Evolutionary conservation across 805 yeast genomes (phyloP), one percentile per base, ranked within the genome.

Genomic region (Cyberlindnera samutprakarnensis): DNA sequence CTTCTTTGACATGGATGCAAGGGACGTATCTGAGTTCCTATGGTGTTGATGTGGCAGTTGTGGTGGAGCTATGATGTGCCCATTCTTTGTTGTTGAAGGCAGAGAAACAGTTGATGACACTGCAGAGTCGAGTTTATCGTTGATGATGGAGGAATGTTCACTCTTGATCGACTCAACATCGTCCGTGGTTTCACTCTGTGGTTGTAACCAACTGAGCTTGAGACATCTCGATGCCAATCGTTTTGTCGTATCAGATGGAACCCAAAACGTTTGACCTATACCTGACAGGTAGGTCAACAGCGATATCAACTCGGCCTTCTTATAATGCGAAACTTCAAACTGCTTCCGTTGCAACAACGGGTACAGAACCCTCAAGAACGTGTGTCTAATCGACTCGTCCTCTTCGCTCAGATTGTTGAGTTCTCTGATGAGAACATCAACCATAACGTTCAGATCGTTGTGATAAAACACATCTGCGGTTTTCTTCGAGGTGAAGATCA

Each of bases 371-470:
- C 92, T 66, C 25, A 88, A 57, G 46, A 80, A 86, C 9, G 86
- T 74, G 47, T 78, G 78, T 33, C 83, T 72, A 25, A 77, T 57
- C 8, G 68, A 57, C 36, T 69, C 79, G 23, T 73, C 72, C 14
- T 70, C 72, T 10, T 65, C 68, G 15, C 87, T 72, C 25, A 85
- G 55, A 47, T 88, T 77, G 42, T 71, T 70, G 33, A 90, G 62
- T 50, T 88, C 95, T 32, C 97, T 62, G 2, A 88, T 65, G 32
- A 88, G 64, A 8, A 88, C 87, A 48, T 86, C 95, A 11, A 82
- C 76, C 35, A 88, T 68, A 6, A 88, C 94, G 45, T 80, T 78
- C 37, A 88, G 58, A 52, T 88, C 97, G 47, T 88, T 88, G 39
- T 84, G 63, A 51, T 88, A 88, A 30, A 86, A 72, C 45, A 78